These are phyloP conservation scores for Angomonas deanei DNA, from an alignment of 208 protist genomes.

Conservation along the genomic window DNA sequence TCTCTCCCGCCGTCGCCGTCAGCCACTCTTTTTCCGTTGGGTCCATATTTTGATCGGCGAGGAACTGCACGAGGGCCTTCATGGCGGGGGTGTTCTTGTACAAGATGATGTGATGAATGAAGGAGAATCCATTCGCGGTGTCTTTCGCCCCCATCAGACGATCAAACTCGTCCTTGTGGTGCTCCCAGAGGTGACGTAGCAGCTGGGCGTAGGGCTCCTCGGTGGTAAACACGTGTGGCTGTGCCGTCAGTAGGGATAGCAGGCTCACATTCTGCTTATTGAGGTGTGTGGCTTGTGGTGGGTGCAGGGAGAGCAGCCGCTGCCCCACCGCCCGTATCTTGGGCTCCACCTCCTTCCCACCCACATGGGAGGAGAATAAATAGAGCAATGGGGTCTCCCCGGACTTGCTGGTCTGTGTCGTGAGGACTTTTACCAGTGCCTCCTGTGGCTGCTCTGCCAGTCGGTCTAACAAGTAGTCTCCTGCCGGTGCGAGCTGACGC, in stretches of 20 bases:
- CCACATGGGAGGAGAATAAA: not conserved
- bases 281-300: not conserved
- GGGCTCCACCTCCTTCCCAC: not conserved
- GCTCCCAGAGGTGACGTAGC: not conserved
- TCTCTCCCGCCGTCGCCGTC: not conserved
- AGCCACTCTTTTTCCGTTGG: too few relatives aligned
- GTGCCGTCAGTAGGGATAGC: not conserved
- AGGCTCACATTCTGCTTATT: not conserved
- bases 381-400: not conserved
- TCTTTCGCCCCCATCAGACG: not conserved
- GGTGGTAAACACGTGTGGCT: not conserved
- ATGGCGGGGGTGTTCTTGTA: not conserved
- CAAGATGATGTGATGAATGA: slow-evolving; percentile 1
- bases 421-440: not conserved
- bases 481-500: not conserved
- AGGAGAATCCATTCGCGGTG: not conserved
- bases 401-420: not conserved
- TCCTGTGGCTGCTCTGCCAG: not conserved
- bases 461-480: not conserved
- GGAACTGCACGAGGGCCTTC: not conserved
- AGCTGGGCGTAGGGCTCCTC: not conserved
- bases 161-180: not conserved
- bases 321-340: not conserved
- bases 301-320: not conserved
- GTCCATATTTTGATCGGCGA: too few relatives aligned